Evolutionary conservation across 352 stramenopile species (phyloP).

Genomic region (Globisporangium parvum): DNA sequence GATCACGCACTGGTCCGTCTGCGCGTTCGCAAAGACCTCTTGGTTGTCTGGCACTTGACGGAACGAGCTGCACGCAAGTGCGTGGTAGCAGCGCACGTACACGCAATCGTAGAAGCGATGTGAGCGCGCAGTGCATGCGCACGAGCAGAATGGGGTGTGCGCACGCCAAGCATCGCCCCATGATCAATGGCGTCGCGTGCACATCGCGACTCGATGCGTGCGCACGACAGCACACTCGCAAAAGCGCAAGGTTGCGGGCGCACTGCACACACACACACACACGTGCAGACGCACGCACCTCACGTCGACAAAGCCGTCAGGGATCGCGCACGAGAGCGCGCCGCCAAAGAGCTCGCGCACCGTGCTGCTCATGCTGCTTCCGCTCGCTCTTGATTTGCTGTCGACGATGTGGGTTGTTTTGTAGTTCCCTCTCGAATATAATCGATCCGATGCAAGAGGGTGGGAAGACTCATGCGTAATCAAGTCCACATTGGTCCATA

Average conservation of each 20-base stretch:
- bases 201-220: too few relatives aligned
- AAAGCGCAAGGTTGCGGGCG: too few relatives aligned
- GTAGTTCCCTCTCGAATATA: too few relatives aligned
- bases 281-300: constrained; percentile 26
- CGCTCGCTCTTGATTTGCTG: too few relatives aligned
- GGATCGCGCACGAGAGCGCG: constrained; percentile 67
- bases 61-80: constrained; percentile 34
- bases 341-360: constrained; percentile 48
- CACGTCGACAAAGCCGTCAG: constrained; percentile 68
- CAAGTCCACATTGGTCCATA: too few relatives aligned
- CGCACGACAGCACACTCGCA: background rate
- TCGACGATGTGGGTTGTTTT: too few relatives aligned
- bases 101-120: background rate
- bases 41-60: constrained; percentile 86
- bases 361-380: constrained; percentile 3
- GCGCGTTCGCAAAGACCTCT: constrained; percentile 79
- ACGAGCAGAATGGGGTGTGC: background rate
- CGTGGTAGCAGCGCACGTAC: background rate
- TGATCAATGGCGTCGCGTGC: background rate
- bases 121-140: background rate
- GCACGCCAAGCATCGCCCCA: background rate
- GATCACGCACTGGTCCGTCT: constrained; percentile 79
- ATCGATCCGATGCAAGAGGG: too few relatives aligned
- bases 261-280: background rate
- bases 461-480: too few relatives aligned